Percentiles rank a stretch among this genome's conserved stretches.
phyloP scores from a whole-genome alignment of 306 rosid genomes.

The Acmispon strigosus region DNA sequence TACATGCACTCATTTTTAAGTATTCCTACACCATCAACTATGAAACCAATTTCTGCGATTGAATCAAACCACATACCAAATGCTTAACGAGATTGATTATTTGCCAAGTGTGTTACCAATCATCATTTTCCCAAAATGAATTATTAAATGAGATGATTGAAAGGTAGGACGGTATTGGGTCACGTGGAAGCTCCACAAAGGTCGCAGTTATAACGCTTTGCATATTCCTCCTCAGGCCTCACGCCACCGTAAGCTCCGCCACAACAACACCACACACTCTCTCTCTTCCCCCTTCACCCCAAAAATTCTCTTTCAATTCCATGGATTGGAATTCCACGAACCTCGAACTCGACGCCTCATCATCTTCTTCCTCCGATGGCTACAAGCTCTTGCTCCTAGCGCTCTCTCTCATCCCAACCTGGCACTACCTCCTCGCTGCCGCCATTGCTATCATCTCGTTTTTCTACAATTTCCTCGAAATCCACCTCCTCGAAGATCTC shows the following conservation, averaged over 20 bases:
- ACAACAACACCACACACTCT: not conserved
- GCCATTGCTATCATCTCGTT: not conserved
- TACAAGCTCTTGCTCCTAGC: conserved; percentile 43
- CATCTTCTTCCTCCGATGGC: not conserved
- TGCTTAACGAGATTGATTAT: too few species aligned
- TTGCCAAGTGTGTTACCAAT: too few species aligned
- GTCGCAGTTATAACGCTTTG: not conserved
- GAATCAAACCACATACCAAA: too few species aligned
- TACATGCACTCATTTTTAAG: too few species aligned
- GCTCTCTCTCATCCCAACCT: conserved; percentile 44
- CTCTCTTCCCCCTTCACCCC: not conserved
- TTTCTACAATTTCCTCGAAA: conserved; percentile 66
- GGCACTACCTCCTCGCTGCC: conserved; percentile 35
- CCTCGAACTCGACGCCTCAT: not conserved
- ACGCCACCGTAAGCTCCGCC: not conserved
- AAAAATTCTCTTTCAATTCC: too few species aligned
- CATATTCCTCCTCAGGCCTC: not conserved
- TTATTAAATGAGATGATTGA: too few species aligned
- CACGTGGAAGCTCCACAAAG: not conserved
- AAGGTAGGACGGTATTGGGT: not conserved
- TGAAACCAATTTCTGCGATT: too few species aligned
- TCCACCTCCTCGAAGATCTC: conserved; percentile 56
- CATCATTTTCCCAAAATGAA: too few species aligned
- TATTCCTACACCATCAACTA: too few species aligned
- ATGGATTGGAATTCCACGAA: conserved; percentile 18